Base-by-base conservation (phyloP, 2,329 filamentous ascomycete species). In the Chaetomium sp. region DNA sequence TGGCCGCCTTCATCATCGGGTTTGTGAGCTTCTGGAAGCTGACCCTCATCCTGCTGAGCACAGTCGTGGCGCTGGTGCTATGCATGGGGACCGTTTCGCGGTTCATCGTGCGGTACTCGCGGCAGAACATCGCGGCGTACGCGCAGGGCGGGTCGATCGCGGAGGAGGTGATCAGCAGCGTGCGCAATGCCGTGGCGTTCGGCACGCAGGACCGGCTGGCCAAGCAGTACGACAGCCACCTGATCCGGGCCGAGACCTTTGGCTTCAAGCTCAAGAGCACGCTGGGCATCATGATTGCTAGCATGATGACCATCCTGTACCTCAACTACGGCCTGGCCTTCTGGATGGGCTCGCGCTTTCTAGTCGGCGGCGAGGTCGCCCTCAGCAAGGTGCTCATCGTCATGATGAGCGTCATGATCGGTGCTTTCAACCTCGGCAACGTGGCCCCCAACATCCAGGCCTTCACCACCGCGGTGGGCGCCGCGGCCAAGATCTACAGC, bases 11-110 rank as follows among this genome's bases (percentile, higher is more conserved):
- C 62, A 76, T 96, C 54, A 92, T 99, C 61, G 90, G 88, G 2
- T 97, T 96, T 69, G 72, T 92, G 71, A 88, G 89, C 66, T 95
- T 88, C 71, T 96, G 92, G 89, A 96, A 94, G 71, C 76, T 97
- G 61, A 94, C 94, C 0, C 74, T 96, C 51, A 96, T 99, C 63
- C 79, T 96, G 41, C 79, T 84, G 32, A 92, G 88, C 0, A 90
- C 88, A 1, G 85, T 97, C 59, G 75, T 92, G 44, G 88, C 90
- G 2, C 82, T 97, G 49, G 71, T 89, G n/a, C 59, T 88, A 11
- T 79, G 87, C 61, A 94, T 95, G 85, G 89, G 86, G 45, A 74
- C 76, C 50, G 84, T 87, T 11, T 89, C 87, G 4, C 75, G 73
- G 2, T 88, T 90, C 65, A 87, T 96, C 64, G 77, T 95, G 68